These are phyloP conservation scores for Cutaneotrichosporon cutaneum DNA, from an alignment of 1,284 basidiomycete genomes.

Conservation along the genomic window DNA sequence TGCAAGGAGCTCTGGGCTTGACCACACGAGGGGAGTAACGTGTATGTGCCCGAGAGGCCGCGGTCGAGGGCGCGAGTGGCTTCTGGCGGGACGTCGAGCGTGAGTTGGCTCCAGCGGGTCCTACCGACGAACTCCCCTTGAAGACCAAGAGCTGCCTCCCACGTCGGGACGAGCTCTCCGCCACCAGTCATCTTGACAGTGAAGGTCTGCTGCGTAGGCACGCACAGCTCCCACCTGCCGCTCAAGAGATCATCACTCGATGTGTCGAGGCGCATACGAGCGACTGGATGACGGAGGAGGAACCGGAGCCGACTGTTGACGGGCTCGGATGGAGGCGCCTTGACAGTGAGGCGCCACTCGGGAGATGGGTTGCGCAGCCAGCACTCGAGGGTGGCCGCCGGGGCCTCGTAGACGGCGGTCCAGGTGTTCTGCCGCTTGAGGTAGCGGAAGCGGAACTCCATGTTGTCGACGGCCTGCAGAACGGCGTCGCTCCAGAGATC, in stretches of 20 bases:
- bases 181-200: slow-evolving; percentile 64
- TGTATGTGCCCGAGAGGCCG: slow-evolving; percentile 75
- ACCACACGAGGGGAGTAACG: slow-evolving; percentile 79
- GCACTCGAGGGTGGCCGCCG: slow-evolving; percentile 70
- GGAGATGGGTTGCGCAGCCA: slow-evolving; percentile 71
- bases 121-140: slow-evolving; percentile 65
- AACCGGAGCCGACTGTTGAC: slow-evolving; percentile 77
- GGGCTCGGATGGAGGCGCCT: slow-evolving; percentile 65
- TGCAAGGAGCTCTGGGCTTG: slow-evolving; percentile 86
- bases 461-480: slow-evolving; percentile 59
- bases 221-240: slow-evolving; percentile 77
- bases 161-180: slow-evolving; percentile 74
- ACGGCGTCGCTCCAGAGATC: slow-evolving; percentile 68
- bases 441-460: slow-evolving; percentile 77
- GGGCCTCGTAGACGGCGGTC: slow-evolving; percentile 75
- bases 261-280: slow-evolving; percentile 61
- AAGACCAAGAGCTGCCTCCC: slow-evolving; percentile 82
- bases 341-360: slow-evolving; percentile 82
- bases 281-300: slow-evolving; percentile 72
- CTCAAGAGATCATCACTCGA: slow-evolving; percentile 58
- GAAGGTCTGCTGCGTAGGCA: slow-evolving; percentile 65
- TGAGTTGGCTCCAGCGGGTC: slow-evolving; percentile 66
- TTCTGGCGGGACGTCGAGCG: slow-evolving; percentile 61
- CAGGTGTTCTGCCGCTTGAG: slow-evolving; percentile 84
- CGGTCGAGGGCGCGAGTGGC: slow-evolving; percentile 66